These are phyloP conservation scores for Psilocybe cubensis DNA, from an alignment of 768 basidiomycete species.

Conservation along the genomic window DNA sequence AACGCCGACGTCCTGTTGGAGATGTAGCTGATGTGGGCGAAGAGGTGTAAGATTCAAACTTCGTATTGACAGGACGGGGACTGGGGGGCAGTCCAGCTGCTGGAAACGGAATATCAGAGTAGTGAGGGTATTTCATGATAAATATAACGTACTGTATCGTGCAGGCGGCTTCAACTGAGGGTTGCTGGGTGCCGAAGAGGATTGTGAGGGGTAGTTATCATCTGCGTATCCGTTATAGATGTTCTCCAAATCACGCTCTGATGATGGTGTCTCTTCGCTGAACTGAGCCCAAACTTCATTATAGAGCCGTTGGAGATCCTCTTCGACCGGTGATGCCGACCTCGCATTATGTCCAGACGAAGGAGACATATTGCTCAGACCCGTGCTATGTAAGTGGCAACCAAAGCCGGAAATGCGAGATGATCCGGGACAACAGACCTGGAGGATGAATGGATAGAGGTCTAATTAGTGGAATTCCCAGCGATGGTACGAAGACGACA, in stretches of 20 bases:
- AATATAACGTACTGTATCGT: slow-evolving; percentile 12
- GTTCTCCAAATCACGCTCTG: slow-evolving; percentile 39
- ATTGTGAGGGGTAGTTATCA: slow-evolving; percentile 21
- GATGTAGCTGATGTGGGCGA: slow-evolving; percentile 24
- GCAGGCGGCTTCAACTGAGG: slow-evolving; percentile 4
- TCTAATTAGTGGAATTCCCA: not conserved
- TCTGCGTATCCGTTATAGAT: slow-evolving; percentile 40
- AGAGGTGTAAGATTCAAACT: slow-evolving; percentile 14
- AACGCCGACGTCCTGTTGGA: slow-evolving; percentile 36
- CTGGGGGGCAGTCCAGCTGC: slow-evolving; percentile 19
- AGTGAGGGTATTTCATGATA: not conserved
- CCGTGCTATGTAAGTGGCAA: not conserved
- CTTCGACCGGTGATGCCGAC: slow-evolving; percentile 56
- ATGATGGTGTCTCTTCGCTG: slow-evolving; percentile 43
- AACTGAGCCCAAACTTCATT: slow-evolving; percentile 77
- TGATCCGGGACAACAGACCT: not conserved
- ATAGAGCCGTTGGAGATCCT: slow-evolving; percentile 75
- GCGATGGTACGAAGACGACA: not conserved
- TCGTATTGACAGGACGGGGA: slow-evolving; percentile 20
- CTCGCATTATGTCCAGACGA: slow-evolving; percentile 20
- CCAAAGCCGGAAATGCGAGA: not conserved
- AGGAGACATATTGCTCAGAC: slow-evolving; percentile 19
- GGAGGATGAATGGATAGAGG: not conserved
- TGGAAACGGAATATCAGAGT: slow-evolving; percentile 3
- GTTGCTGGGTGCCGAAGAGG: slow-evolving; percentile 14